phyloP scores from a whole-genome alignment of 129 eudicot genomes.

The Scalesia atractyloides region DNA sequence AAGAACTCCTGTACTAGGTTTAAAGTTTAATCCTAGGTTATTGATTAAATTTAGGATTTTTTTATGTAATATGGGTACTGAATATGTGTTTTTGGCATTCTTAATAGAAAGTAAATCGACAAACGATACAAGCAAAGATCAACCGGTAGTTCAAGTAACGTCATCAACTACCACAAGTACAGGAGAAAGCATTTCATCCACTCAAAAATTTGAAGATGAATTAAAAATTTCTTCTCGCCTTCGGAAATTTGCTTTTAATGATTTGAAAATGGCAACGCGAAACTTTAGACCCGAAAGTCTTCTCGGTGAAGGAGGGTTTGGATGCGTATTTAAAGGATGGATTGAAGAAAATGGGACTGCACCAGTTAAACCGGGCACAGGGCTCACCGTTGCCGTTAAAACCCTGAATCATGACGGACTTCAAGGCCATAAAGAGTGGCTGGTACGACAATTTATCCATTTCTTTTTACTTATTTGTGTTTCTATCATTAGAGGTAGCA shows the following conservation, averaged over 20 bases:
- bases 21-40: slow-evolving; percentile 10
- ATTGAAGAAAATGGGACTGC: slow-evolving; percentile 96
- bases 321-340: slow-evolving; percentile 97
- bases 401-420: slow-evolving; percentile 97
- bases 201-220: slow-evolving; percentile 80
- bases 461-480: background rate
- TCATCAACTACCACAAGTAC: slow-evolving; percentile 79
- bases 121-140: slow-evolving; percentile 66
- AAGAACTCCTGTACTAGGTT: slow-evolving; percentile 17
- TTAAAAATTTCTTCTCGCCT: slow-evolving; percentile 86
- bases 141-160: slow-evolving; percentile 46
- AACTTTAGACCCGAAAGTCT: slow-evolving; percentile 92
- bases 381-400: slow-evolving; percentile 96
- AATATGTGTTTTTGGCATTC: background rate
- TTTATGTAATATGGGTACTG: background rate
- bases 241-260: slow-evolving; percentile 80
- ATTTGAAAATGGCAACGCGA: slow-evolving; percentile 86
- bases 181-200: slow-evolving; percentile 79
- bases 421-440: slow-evolving; percentile 99
- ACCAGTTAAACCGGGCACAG: slow-evolving; percentile 96
- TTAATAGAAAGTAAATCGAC: slow-evolving; percentile 62
- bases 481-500: background rate
- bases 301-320: slow-evolving; percentile 94
- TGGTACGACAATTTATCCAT: slow-evolving; percentile 50
- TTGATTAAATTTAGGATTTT: slow-evolving; percentile 3